Base-by-base conservation (phyloP, 179 eudicot genomes). In the Gypsophila paniculata region DNA sequence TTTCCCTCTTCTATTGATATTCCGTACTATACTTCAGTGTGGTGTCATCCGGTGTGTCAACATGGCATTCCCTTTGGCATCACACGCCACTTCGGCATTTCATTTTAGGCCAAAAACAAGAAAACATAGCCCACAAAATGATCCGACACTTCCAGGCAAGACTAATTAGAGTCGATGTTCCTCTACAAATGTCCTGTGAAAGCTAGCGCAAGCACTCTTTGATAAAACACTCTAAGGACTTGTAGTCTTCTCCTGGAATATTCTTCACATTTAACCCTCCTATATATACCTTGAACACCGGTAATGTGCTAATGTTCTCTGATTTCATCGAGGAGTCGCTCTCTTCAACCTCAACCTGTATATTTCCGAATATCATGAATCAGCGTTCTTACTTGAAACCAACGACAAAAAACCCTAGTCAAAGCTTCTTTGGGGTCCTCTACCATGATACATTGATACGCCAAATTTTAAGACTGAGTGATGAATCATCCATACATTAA, bases 341-440 rank as follows among this genome's bases (percentile, higher is more conserved):
- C 25, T 85, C 88, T 53, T 86, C 88, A 32, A 68, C 78, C 48
- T 82, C 82, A 44, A 86, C 86, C 90, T 86, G 65, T 54, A 68
- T 23, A 61, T 61, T 12, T 29, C 8, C 13, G 18, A 18, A 19
- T 54, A n/a, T 61, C 65, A 61, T 6, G 2, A 61, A 61, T 3
- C 14, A 9, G 26, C 8, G 26, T 57, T 57, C 32, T 19, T 8
- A 57, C 26, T 22, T 1, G 12, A 23, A 21, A 57, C 9, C 61
- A 57, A 57, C 65, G 29, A 29, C 42, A 29, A 26, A 15, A 12
- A 7, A 61, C 11, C n/a, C 42, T 61, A 6, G 8, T 18, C 61
- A 15, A 61, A 29, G 15, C 23, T 21, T 22, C 21, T 57, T 57
- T 52, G 19, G 57, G 8, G 57, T n/a, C 21, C 18, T n/a, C 57